Percentiles rank a stretch among this genome's conserved stretches.
Evolutionary conservation across 202 grass and related monocot species (phyloP).

Genomic region (Musa balbisiana): DNA sequence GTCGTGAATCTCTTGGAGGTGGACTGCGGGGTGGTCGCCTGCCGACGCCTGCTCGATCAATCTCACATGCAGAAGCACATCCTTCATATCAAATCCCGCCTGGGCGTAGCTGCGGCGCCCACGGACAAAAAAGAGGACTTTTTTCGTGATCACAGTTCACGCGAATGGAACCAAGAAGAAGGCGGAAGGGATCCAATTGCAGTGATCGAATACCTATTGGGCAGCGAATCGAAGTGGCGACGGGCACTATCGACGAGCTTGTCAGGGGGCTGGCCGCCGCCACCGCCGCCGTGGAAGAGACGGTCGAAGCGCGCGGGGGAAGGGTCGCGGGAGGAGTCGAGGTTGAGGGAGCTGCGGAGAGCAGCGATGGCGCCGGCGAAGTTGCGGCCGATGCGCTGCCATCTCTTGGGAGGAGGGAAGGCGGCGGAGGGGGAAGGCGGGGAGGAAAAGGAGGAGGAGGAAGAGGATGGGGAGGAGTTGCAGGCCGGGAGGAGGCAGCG

Average conservation of each 20-base stretch:
- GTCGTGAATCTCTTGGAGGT: slow-evolving; percentile 66
- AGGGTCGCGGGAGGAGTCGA: slow-evolving; percentile 53
- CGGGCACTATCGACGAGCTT: slow-evolving; percentile 84
- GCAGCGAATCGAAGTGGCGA: slow-evolving; percentile 89
- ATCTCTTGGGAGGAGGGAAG: slow-evolving; percentile 53
- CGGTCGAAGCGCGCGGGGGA: slow-evolving; percentile 26
- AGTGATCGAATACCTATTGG: slow-evolving; percentile 50
- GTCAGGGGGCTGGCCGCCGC: slow-evolving; percentile 58
- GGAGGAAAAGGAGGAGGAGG: slow-evolving; percentile 19
- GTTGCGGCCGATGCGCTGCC: slow-evolving; percentile 79
- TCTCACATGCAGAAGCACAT: slow-evolving; percentile 72
- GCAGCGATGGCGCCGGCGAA: slow-evolving; percentile 84
- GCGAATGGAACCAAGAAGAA: slow-evolving; percentile 1
- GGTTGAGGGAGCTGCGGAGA: slow-evolving; percentile 79
- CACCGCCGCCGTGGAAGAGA: slow-evolving; percentile 43
- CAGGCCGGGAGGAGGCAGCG: slow-evolving; percentile 19
- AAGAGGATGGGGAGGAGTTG: slow-evolving; percentile 26
- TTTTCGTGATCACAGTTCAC: slow-evolving; percentile 8
- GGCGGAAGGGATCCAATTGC: background rate
- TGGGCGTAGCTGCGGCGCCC: slow-evolving; percentile 61
- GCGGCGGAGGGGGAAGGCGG: slow-evolving; percentile 1
- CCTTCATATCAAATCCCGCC: slow-evolving; percentile 96
- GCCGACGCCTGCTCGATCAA: slow-evolving; percentile 67
- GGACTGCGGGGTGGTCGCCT: slow-evolving; percentile 63
- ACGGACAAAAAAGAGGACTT: slow-evolving; percentile 8